These are phyloP conservation scores for Euryodendron excelsum DNA, from an alignment of 148 eudicot genomes.

Conservation along the genomic window DNA sequence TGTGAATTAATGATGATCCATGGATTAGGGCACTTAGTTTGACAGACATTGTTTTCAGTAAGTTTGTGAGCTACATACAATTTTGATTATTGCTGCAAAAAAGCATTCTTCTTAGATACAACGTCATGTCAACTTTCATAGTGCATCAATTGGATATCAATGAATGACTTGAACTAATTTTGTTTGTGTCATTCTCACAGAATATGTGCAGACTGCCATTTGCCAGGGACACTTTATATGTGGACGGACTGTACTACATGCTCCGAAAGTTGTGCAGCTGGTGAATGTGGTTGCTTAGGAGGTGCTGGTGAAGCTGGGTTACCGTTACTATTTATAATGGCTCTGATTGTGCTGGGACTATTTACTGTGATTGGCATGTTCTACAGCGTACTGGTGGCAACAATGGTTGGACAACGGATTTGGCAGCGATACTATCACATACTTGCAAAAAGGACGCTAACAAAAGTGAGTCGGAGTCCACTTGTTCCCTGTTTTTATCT, in stretches of 20 bases:
- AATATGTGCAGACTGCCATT: slow-evolving; percentile 77
- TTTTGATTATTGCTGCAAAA: not conserved
- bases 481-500: slow-evolving; percentile 4
- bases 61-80: not conserved
- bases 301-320: slow-evolving; percentile 98
- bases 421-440: slow-evolving; percentile 99
- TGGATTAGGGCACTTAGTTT: not conserved
- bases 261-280: slow-evolving; percentile 72
- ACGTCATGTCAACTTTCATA: not conserved
- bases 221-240: slow-evolving; percentile 88
- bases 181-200: slow-evolving; percentile 33
- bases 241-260: slow-evolving; percentile 93
- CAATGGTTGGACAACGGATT: slow-evolving; percentile 97
- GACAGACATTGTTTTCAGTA: not conserved
- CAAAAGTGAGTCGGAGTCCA: slow-evolving; percentile 59
- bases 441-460: slow-evolving; percentile 94
- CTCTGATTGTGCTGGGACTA: slow-evolving; percentile 70
- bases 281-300: slow-evolving; percentile 93
- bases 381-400: slow-evolving; percentile 89
- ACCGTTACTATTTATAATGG: slow-evolving; percentile 73
- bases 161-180: not conserved
- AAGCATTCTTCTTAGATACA: not conserved
- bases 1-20: not conserved
- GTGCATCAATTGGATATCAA: not conserved
- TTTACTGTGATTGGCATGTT: slow-evolving; percentile 94